Conservation (phyloP, 2,329 filamentous ascomycete species). For the Rutstroemia sp. region DNA sequence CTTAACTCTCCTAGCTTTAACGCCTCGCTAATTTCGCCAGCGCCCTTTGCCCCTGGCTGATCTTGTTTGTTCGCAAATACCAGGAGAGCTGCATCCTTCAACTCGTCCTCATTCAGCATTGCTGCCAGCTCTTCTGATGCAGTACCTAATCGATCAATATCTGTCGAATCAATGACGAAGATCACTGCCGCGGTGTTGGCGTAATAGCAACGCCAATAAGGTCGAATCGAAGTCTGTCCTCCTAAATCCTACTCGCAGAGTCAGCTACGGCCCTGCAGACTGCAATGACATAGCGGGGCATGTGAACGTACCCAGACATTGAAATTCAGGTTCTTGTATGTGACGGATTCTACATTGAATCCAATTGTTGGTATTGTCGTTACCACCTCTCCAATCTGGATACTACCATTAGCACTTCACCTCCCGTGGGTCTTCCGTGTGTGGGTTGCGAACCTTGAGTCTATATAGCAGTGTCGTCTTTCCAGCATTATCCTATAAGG, state of each 20-base stretch:
- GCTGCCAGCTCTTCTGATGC: constrained; percentile 87
- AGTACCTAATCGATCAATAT: constrained; percentile 90
- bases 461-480: constrained; percentile 97
- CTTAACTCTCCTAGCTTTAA: constrained; percentile 83
- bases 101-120: constrained; percentile 96
- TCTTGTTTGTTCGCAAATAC: constrained; percentile 99
- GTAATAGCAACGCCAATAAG: constrained; percentile 99
- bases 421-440: neutral
- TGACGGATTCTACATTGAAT: constrained; percentile 98
- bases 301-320: constrained; percentile 79
- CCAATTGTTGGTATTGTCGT: constrained; percentile 99
- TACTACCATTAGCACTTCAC: constrained; percentile 10
- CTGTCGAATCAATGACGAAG: constrained; percentile 96
- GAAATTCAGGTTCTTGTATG: constrained; percentile 97
- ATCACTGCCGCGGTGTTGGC: constrained; percentile 97
- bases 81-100: constrained; percentile 83
- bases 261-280: constrained; percentile 2
- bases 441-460: constrained; percentile 61
- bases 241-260: constrained; percentile 64
- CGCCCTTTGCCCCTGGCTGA: constrained; percentile 91
- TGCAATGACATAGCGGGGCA: neutral
- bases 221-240: constrained; percentile 96
- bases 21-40: constrained; percentile 93
- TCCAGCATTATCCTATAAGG: constrained; percentile 80
- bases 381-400: constrained; percentile 91